These are phyloP conservation scores for Zygosaccharomyces sapae DNA, from an alignment of 1,139 yeast species.

Conservation along the genomic window DNA sequence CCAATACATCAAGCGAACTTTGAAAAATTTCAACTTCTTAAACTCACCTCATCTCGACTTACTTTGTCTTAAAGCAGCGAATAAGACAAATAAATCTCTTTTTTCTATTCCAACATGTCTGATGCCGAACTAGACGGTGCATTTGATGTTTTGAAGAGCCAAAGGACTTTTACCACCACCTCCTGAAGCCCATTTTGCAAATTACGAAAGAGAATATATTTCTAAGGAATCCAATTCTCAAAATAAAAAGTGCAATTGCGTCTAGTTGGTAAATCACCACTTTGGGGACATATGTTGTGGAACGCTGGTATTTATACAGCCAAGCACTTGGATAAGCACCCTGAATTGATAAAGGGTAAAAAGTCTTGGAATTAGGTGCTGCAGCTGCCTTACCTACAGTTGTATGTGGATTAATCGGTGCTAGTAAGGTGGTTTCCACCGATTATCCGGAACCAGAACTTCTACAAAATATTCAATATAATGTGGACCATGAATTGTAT, in stretches of 20 bases:
- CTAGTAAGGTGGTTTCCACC: constrained; percentile 65
- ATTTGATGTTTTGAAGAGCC: constrained; percentile 65
- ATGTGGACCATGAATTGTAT: constrained; percentile 46
- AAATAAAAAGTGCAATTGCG: constrained; percentile 51
- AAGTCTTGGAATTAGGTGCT: constrained; percentile 84
- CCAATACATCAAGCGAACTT: not conserved
- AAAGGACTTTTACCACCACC: constrained; percentile 64
- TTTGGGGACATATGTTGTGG: constrained; percentile 96
- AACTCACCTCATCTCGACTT: not conserved
- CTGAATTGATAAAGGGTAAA: constrained; percentile 55
- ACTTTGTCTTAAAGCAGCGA: too few species aligned
- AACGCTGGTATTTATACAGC: constrained; percentile 91
- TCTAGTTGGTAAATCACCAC: constrained; percentile 82
- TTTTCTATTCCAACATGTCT: constrained; percentile 34
- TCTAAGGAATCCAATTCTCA: constrained; percentile 39
- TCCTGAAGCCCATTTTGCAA: constrained; percentile 68
- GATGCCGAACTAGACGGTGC: constrained; percentile 43
- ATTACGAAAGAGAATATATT: constrained; percentile 50
- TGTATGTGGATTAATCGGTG: constrained; percentile 63
- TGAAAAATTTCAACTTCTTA: not conserved
- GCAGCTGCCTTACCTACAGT: constrained; percentile 88
- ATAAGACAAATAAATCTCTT: not conserved
- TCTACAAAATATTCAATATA: constrained; percentile 64
- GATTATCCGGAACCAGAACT: constrained; percentile 94
- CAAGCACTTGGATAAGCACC: constrained; percentile 63